Evolutionary conservation across 805 yeast genomes (phyloP), one percentile per base, ranked within the genome.

Genomic region (Lipomyces orientalis): DNA sequence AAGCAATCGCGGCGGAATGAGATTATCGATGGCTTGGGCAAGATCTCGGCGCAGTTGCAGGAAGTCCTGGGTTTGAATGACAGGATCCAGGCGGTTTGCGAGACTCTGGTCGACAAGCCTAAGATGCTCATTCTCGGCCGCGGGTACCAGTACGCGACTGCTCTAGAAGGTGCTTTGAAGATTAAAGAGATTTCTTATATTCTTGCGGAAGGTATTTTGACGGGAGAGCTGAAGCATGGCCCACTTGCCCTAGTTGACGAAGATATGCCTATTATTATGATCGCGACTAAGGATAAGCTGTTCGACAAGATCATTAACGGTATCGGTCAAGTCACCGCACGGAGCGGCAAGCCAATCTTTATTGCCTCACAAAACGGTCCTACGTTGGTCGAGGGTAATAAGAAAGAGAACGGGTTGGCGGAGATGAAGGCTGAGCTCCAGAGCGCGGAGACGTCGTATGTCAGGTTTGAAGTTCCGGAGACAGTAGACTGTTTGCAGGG

Each of bases 401-500:
- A 43, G 49, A 43, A 43, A 9, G 49, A 14, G 49, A 43, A 43
- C 9, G 49, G 49, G 22, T 19, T 16, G 22, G 92, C 91, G 76
- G 92, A 92, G 75, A 93, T 91, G 74, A 89, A 86, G 70, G 86
- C 85, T 51, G 72, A 74, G 54, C 73, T 76, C 62, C 72, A 77
- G 60, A 77, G 79, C 71, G 76, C 76, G 73, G 74, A 75, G 71
- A 67, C 60, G 62, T 63, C 66, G 19, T 66, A 71, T 52, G 63
- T 68, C 39, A 87, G 90, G 52, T 84, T 95, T 75, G 95, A 93
- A 78, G 97, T 95, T 65, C 99, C 99, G 64, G 87, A 86, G 74
- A 92, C 98, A 4, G 97, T 93, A 67, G 99, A 95, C 79, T 95
- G 99, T 82, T 85, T 95, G 79, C 99, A 95, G 84, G 99, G 99